A percentile compares a stretch with the other conserved stretches of the same genome.
phyloP scores from a whole-genome alignment of 768 basidiomycete species.

The Arthromyces matolae region DNA sequence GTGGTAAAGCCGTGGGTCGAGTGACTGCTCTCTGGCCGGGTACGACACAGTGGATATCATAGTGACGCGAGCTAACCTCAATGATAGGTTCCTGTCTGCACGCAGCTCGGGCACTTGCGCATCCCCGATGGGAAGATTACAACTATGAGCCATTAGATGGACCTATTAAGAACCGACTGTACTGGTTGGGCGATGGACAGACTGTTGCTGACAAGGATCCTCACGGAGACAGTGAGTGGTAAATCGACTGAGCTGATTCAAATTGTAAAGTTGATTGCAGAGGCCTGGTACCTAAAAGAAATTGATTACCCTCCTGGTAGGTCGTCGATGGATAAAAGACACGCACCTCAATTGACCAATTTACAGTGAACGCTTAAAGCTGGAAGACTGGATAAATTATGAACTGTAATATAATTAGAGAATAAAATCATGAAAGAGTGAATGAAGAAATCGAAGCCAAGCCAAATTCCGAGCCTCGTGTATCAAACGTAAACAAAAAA shows the following conservation, averaged over 20 bases:
- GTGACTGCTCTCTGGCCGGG: conserved; percentile 60
- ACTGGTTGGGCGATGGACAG: conserved; percentile 62
- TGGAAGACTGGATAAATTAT: not conserved
- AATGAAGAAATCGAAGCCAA: too few relatives aligned
- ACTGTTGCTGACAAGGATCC: conserved; percentile 44
- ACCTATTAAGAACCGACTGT: conserved; percentile 40
- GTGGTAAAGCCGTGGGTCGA: conserved; percentile 54
- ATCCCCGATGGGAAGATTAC: conserved; percentile 67
- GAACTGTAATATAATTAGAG: too few relatives aligned
- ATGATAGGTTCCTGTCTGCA: conserved; percentile 49
- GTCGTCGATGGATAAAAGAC: not conserved
- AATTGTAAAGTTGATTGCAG: conserved; percentile 22
- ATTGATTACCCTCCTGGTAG: conserved; percentile 45
- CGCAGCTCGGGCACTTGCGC: conserved; percentile 41
- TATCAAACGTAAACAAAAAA: too few relatives aligned
- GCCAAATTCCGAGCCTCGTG: too few relatives aligned
- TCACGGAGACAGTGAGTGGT: conserved; percentile 27
- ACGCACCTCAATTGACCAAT: not conserved
- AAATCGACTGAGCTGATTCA: not conserved
- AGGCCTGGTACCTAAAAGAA: conserved; percentile 45
- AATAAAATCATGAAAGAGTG: too few relatives aligned
- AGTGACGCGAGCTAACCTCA: not conserved
- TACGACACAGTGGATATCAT: conserved; percentile 17
- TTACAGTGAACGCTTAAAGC: conserved; percentile 6
- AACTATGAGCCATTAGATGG: conserved; percentile 45